Conservation (phyloP, 257 asterid genomes). For the Penstemon barbatus region DNA sequence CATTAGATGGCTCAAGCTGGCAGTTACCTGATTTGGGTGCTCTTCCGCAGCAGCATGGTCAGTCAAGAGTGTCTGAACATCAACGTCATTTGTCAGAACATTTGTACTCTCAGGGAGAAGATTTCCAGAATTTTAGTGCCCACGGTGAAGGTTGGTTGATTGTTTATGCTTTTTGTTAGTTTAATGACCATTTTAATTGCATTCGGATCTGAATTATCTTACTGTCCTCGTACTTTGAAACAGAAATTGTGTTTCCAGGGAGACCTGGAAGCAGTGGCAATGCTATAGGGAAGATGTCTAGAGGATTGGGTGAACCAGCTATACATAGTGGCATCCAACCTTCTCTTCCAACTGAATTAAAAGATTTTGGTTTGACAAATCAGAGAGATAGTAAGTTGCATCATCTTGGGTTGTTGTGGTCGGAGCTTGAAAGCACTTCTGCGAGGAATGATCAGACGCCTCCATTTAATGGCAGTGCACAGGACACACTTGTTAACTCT, state of each 20-base stretch:
- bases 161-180: slow-evolving; percentile 24
- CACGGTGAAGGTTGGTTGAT: slow-evolving; percentile 70
- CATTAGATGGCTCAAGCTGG: slow-evolving; percentile 51
- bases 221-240: slow-evolving; percentile 16
- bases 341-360: slow-evolving; percentile 38
- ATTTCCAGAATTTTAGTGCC: slow-evolving; percentile 49
- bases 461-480: slow-evolving; percentile 43
- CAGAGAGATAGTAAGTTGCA: slow-evolving; percentile 58
- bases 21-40: slow-evolving; percentile 56
- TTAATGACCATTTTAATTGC: slow-evolving; percentile 16
- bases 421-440: slow-evolving; percentile 80
- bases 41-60: slow-evolving; percentile 40
- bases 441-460: slow-evolving; percentile 52
- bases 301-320: slow-evolving; percentile 45
- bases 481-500: slow-evolving; percentile 47
- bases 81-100: slow-evolving; percentile 48
- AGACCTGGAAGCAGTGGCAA: slow-evolving; percentile 76
- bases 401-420: slow-evolving; percentile 82
- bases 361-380: slow-evolving; percentile 43
- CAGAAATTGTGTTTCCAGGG: slow-evolving; percentile 85
- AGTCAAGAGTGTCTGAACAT: slow-evolving; percentile 46
- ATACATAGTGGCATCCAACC: slow-evolving; percentile 38
- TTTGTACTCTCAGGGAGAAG: slow-evolving; percentile 47
- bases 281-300: slow-evolving; percentile 49
- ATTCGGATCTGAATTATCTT: slow-evolving; percentile 20